phyloP scores from a whole-genome alignment of 2,329 filamentous ascomycete genomes.

The Juglanconis sp. region DNA sequence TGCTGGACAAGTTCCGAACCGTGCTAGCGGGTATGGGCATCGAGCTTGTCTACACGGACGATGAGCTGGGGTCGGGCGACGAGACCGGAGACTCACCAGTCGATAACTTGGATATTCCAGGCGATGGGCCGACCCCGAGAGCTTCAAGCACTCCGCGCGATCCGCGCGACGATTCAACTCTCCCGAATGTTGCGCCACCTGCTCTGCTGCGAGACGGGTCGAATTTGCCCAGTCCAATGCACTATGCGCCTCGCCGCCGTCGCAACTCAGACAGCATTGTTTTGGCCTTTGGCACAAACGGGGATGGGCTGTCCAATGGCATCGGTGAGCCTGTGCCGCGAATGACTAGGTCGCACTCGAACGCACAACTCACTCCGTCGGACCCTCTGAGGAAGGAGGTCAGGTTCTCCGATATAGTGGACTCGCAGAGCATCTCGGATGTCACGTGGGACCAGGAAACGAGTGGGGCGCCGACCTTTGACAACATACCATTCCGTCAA shows the following conservation, averaged over 20 bases:
- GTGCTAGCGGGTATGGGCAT: constrained; percentile 69
- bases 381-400: constrained; percentile 14
- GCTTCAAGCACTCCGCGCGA: background rate
- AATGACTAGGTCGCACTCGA: constrained; percentile 9
- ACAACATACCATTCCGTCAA: constrained; percentile 6
- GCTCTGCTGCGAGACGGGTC: constrained; percentile 4
- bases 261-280: constrained; percentile 24
- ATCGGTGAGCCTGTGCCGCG: constrained; percentile 1
- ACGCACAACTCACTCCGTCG: background rate
- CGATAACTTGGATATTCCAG: background rate
- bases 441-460: constrained; percentile 10
- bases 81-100: background rate
- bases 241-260: constrained; percentile 20
- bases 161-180: background rate
- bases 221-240: constrained; percentile 15
- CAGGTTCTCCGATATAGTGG: constrained; percentile 16
- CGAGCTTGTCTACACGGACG: constrained; percentile 58
- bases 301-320: background rate
- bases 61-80: constrained; percentile 4
- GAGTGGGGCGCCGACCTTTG: constrained; percentile 5
- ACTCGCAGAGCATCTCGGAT: constrained; percentile 18
- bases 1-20: constrained; percentile 68
- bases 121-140: background rate
- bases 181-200: constrained; percentile 1
- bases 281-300: constrained; percentile 4